Evolutionary conservation across 2,329 filamentous ascomycete species (phyloP), one percentile per base, ranked within the genome.

Genomic region (Verticillium albo-atrum): DNA sequence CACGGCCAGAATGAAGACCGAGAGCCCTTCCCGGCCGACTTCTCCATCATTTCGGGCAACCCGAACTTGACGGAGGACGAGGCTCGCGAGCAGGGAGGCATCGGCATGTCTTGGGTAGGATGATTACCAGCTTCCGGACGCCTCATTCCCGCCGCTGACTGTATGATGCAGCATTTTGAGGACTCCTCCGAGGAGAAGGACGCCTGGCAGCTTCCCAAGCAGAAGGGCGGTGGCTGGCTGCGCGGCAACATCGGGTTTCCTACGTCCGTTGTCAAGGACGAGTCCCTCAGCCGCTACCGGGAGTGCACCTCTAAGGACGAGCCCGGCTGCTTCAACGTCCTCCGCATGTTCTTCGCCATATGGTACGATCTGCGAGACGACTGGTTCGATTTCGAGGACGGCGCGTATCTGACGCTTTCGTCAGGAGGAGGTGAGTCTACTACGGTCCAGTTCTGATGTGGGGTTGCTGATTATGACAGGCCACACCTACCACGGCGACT

Each of bases 291-390:
- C 54, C 54, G 54, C 12, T 20, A 56, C 54, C 34, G 54, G 4
- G 54, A 25, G 34, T 56, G 54, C 54, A 26, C 25, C 14, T 12
- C 35, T 6, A 28, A 56, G 17, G 34, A 47, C 25, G 54, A 56
- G 35, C 12, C 35, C 32, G 54, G 54, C 34, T 56, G 54, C 35
- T 56, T 56, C 54, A 47, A 28, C 25, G 54, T 56, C 1, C 35
- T 47, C 14, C 54, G 54, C 54, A 56, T 56, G 34, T 56, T 56
- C 34, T 56, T 56, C 34, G 54, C 54, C 34, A 56, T 56, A 34
- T 56, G 54, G 54, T 56, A 56, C 25, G 54, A 56, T 30, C 54
- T 56, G 20, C 54, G 54, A 3, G 34, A 56, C 34, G 54, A 56
- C 23, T 56, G 25, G 23, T 56, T 56, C 32, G 54, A 56, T 20